Percentiles rank a stretch among this genome's conserved stretches.
Evolutionary conservation across 192 early-diverging fungal genomes (phyloP).

Genomic region (Coemansia sp.): DNA sequence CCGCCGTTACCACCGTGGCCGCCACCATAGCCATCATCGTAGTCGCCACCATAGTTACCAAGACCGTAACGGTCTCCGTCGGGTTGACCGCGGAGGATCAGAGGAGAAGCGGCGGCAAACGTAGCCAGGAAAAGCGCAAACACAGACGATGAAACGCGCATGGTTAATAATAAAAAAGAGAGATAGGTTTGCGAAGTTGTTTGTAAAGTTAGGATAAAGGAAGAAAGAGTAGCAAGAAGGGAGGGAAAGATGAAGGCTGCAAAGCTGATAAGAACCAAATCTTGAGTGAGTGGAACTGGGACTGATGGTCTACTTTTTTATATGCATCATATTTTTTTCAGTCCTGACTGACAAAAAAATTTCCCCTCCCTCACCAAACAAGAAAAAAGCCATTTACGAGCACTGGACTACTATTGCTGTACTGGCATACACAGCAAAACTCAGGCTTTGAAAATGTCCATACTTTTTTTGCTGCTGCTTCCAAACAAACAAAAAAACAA

Average conservation of each 20-base stretch:
- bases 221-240: not conserved
- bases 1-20: conserved; percentile 16
- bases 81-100: conserved; percentile 13
- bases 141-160: conserved; percentile 43
- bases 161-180: conserved; percentile 11
- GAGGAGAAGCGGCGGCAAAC: conserved; percentile 32
- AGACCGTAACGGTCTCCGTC: conserved; percentile 1
- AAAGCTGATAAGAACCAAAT: conserved; percentile 12
- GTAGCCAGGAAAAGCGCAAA: conserved; percentile 28
- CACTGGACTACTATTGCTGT: not conserved
- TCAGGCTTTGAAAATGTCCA: not conserved
- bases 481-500: not conserved
- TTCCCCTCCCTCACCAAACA: not conserved
- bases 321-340: not conserved
- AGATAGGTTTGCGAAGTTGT: conserved; percentile 2
- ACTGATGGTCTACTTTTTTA: not conserved
- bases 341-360: not conserved
- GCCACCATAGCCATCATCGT: conserved; percentile 10
- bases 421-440: not conserved
- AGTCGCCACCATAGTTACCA: conserved; percentile 13
- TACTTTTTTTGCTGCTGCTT: not conserved
- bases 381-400: not conserved
- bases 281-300: not conserved
- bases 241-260: conserved; percentile 9
- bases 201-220: not conserved